Evolutionary conservation across 768 basidiomycete species (phyloP).

Genomic region (Suillus weaverae): DNA sequence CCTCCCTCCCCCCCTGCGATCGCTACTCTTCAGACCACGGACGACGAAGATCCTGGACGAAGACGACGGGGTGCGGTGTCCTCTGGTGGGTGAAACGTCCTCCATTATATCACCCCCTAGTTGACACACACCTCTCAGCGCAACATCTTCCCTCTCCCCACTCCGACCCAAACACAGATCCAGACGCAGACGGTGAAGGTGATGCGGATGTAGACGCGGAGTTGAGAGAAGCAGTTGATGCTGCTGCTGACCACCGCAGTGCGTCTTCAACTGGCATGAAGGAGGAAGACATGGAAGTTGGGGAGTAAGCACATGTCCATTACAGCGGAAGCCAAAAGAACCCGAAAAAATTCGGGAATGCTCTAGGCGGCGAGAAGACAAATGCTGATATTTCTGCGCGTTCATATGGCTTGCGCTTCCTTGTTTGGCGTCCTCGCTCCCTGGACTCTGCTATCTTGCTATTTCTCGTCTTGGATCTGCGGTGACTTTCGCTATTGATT

Average conservation of each 20-base stretch:
- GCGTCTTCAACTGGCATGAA: conserved; percentile 25
- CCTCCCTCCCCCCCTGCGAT: conserved; percentile 34
- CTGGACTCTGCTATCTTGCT: background rate
- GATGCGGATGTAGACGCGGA: conserved; percentile 46
- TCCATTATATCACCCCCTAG: conserved; percentile 13
- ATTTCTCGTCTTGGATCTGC: background rate
- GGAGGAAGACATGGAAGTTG: conserved; percentile 28
- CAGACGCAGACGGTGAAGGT: conserved; percentile 29
- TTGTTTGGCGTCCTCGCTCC: background rate
- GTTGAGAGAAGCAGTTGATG: conserved; percentile 52
- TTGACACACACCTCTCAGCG: conserved; percentile 16
- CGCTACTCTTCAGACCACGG: conserved; percentile 30
- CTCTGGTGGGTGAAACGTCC: conserved; percentile 1
- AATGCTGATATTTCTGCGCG: background rate
- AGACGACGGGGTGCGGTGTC: conserved; percentile 27
- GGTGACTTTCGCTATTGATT: background rate
- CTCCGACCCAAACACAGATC: conserved; percentile 16
- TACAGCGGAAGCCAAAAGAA: background rate
- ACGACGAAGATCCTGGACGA: conserved; percentile 30
- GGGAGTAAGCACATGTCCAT: conserved; percentile 5
- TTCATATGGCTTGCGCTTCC: background rate
- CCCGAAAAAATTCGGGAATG: background rate
- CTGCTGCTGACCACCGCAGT: conserved; percentile 43
- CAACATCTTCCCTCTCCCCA: conserved; percentile 26
- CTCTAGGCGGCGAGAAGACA: background rate